Percentiles rank a stretch among this genome's conserved stretches.
phyloP scores from a whole-genome alignment of 2,329 filamentous ascomycete species.

The Colletotrichum sp. region DNA sequence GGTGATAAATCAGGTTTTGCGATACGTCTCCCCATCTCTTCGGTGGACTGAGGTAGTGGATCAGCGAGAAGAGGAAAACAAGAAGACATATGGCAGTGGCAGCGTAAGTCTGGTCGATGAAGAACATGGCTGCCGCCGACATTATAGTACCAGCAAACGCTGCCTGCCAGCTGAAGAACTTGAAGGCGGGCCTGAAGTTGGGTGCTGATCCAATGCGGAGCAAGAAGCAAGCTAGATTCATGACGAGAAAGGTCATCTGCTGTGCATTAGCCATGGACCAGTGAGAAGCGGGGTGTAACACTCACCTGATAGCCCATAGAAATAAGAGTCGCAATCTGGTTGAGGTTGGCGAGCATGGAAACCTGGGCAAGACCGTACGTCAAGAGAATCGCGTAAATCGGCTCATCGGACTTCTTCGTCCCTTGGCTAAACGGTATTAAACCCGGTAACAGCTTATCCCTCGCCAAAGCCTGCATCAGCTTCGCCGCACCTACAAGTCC shows the following conservation, averaged over 20 bases:
- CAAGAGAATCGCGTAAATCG: slow-evolving; percentile 75
- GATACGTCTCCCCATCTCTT: slow-evolving; percentile 92
- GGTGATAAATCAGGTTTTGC: slow-evolving; percentile 84
- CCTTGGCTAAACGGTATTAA: slow-evolving; percentile 77
- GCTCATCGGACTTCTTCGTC: slow-evolving; percentile 74
- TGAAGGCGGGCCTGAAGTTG: slow-evolving; percentile 87
- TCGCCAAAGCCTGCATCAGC: slow-evolving; percentile 80
- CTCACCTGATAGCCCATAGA: slow-evolving; percentile 84
- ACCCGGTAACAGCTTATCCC: slow-evolving; percentile 80
- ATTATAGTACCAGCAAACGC: slow-evolving; percentile 76
- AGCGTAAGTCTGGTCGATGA: slow-evolving; percentile 84
- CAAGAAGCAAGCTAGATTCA: slow-evolving; percentile 86
- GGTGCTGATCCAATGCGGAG: slow-evolving; percentile 87
- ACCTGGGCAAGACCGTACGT: slow-evolving; percentile 79
- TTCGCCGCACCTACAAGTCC: slow-evolving; percentile 86
- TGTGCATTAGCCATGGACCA: background rate
- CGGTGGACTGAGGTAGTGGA: slow-evolving; percentile 84
- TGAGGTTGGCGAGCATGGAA: slow-evolving; percentile 82
- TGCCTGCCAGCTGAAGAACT: slow-evolving; percentile 88
- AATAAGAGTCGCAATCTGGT: slow-evolving; percentile 87
- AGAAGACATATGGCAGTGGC: slow-evolving; percentile 76
- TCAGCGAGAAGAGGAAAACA: slow-evolving; percentile 79
- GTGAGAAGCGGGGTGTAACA: background rate
- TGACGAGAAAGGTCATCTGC: slow-evolving; percentile 87
- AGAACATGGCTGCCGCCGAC: slow-evolving; percentile 86